Base-by-base conservation (phyloP, 176 grass and related monocot species). In the Carex pumila region DNA sequence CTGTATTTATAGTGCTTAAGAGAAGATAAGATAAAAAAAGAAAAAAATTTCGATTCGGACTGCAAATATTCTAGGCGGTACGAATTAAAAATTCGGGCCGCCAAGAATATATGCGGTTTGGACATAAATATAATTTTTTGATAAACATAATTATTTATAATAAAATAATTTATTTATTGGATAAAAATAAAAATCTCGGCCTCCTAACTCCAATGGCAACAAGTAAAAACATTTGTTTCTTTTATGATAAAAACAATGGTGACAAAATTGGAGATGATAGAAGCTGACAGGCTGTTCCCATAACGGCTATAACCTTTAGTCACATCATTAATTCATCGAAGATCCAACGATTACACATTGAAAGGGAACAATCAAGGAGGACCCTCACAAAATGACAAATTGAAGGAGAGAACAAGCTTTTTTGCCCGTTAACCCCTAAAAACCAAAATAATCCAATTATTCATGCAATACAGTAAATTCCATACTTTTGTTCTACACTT, bases 321-420 rank as follows among this genome's bases (percentile, higher is more conserved):
- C 71, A 86, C 84, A 53, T 86, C 84, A 85, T 62, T 85, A 39
- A 71, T 77, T 73, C 83, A 85, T 65, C 83, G 55, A 77, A 77
- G 5, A 74, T 62, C 39, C 31, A 64, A 65, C 2, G 49, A 52
- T 72, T 85, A 85, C 83, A 74, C 55, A 85, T 85, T 63, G 57
- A 85, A 75, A 59, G n/a, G 54, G 55, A 80, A 81, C 49, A n/a
- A 73, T 73, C 19, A 25, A 29, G 1, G 1, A 18, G 39, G 70
- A 32, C 37, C 37, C 73, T 29, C 73, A 78, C 14, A 34, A 34
- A 6, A 57, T 34, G 73, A 78, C 73, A 78, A 75, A 75, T 6
- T 21, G 65, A 21, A 45, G 41, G 41, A 45, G 21, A 75, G 21
- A 75, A 75, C 47, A 57, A 54, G 73, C 52, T 34, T 78, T 57